These are phyloP conservation scores for Microdochium bolleyi DNA, from an alignment of 2,329 filamentous ascomycete species.

Conservation along the genomic window DNA sequence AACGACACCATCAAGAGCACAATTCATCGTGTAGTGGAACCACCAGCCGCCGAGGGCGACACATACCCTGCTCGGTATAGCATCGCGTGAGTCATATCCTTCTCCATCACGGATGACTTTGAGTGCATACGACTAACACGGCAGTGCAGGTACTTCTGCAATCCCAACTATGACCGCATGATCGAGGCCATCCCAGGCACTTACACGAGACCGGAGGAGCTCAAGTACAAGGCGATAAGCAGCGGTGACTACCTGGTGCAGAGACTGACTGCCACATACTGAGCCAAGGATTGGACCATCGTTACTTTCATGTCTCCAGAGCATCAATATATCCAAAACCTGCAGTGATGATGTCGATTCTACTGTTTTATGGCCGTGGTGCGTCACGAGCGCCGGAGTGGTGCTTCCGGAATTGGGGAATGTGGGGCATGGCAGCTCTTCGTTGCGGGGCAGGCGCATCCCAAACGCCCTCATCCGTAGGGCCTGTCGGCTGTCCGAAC, in stretches of 20 bases:
- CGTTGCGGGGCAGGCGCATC: no score
- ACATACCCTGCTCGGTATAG: slow-evolving; percentile 73
- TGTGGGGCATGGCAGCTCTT: background rate
- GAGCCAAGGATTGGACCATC: slow-evolving; percentile 2
- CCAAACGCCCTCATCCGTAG: no score
- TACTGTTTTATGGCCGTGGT: no score
- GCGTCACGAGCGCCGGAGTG: no score
- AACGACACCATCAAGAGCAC: slow-evolving; percentile 91
- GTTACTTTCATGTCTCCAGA: background rate
- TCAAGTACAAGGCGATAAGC: slow-evolving; percentile 73
- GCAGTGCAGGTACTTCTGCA: slow-evolving; percentile 66
- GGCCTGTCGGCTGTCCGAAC: no score
- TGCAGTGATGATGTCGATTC: no score
- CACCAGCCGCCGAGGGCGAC: slow-evolving; percentile 49
- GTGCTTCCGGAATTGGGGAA: background rate
- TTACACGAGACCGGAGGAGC: slow-evolving; percentile 52
- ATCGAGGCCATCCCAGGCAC: slow-evolving; percentile 82
- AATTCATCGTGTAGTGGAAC: slow-evolving; percentile 83
- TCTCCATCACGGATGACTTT: background rate
- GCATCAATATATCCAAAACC: no score
- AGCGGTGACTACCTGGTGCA: slow-evolving; percentile 75
- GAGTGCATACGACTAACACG: background rate
- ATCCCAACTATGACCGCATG: slow-evolving; percentile 66
- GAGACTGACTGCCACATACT: slow-evolving; percentile 70
- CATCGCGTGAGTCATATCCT: slow-evolving; percentile 56